phyloP scores from a whole-genome alignment of 352 stramenopile species.

The Phytophthora pseudosyringae region DNA sequence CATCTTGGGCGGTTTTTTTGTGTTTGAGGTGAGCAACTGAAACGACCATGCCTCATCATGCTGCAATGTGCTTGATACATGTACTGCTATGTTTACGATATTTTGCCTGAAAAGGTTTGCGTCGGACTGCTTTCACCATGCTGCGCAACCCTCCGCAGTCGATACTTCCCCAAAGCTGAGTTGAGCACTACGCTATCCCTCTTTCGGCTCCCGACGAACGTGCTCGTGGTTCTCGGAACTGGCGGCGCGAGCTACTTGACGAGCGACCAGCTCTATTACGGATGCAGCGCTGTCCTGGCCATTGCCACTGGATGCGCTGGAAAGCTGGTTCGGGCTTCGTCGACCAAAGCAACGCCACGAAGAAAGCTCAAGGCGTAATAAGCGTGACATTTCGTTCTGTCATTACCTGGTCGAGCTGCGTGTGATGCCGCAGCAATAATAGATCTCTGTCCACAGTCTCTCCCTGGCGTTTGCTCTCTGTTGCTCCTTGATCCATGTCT shows the following conservation, averaged over 20 bases:
- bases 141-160: conserved; percentile 56
- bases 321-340: conserved; percentile 33
- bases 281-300: conserved; percentile 46
- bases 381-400: conserved; percentile 30
- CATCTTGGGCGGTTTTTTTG: conserved; percentile 49
- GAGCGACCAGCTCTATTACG: conserved; percentile 44
- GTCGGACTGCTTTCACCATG: conserved; percentile 64
- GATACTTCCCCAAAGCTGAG: conserved; percentile 46
- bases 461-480: conserved; percentile 5
- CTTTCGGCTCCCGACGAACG: conserved; percentile 70
- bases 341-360: conserved; percentile 5
- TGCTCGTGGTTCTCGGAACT: conserved; percentile 68
- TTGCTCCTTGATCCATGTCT: conserved; percentile 18
- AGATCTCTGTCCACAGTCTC: conserved; percentile 16
- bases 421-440: conserved; percentile 33
- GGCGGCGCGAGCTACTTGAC: conserved; percentile 42
- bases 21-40: conserved; percentile 52
- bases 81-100: background rate
- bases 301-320: conserved; percentile 42
- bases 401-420: conserved; percentile 22
- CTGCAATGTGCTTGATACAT: background rate
- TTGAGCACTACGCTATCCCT: conserved; percentile 58
- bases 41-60: background rate
- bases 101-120: conserved; percentile 40
- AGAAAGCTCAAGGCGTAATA: conserved; percentile 38